A percentile compares a stretch with the other conserved stretches of the same genome.
Conservation (phyloP, 2,329 filamentous ascomycete species). For the Harringtonia lauricola region DNA sequence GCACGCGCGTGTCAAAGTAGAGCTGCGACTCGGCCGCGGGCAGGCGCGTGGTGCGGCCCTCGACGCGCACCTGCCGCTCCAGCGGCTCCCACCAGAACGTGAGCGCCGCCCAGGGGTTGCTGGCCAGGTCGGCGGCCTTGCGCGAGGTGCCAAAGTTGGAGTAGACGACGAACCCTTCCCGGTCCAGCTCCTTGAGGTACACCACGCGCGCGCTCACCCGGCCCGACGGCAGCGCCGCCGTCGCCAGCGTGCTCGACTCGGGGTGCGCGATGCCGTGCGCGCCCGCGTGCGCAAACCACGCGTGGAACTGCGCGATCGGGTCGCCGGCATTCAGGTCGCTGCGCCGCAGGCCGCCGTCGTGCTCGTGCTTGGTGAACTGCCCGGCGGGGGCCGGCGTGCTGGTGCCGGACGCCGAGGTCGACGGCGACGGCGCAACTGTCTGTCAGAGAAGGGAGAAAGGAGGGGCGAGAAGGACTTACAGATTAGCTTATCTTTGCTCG, state of each 20-base stretch:
- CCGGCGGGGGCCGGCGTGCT: conserved; percentile 45
- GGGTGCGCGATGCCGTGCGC: conserved; percentile 52
- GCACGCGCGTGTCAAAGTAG: conserved; percentile 57
- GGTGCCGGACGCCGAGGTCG: background rate
- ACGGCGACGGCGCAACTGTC: conserved; percentile 12
- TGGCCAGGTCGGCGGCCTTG: conserved; percentile 33
- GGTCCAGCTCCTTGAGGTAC: conserved; percentile 91
- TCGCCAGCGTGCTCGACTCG: conserved; percentile 81
- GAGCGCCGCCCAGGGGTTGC: conserved; percentile 68
- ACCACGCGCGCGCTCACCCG: conserved; percentile 77
- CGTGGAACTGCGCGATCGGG: conserved; percentile 77
- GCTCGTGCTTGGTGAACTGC: conserved; percentile 54
- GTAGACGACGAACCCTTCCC: conserved; percentile 78
- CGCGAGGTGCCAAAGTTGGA: conserved; percentile 77
- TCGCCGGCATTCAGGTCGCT: conserved; percentile 46
- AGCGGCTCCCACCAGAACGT: conserved; percentile 85
- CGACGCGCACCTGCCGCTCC: conserved; percentile 84
- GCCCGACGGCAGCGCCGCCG: conserved; percentile 71
- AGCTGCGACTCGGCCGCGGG: conserved; percentile 57
- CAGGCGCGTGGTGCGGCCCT: conserved; percentile 63
- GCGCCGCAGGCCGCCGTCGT: conserved; percentile 44
- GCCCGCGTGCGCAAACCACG: conserved; percentile 74
- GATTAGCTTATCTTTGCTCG: conserved; percentile 10
- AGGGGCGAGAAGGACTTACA: conserved; percentile 3
- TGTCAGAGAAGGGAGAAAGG: background rate